Evolutionary conservation across 192 early-diverging fungal species (phyloP).

Genomic region (Spinellus fusiger): DNA sequence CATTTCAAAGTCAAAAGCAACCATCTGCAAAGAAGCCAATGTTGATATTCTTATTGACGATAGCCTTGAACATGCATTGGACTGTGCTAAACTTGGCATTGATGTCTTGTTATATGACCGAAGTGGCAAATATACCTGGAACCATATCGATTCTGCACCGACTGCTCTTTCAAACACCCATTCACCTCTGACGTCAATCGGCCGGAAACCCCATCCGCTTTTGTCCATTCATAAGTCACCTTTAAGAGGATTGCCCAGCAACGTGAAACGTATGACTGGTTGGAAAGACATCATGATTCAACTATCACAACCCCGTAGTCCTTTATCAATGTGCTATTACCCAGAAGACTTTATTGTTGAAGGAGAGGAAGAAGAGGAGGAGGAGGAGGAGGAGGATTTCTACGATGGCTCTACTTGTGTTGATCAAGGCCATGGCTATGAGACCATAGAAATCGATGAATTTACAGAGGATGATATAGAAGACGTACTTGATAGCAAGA

Average conservation of each 20-base stretch:
- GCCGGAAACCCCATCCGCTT: constrained; percentile 25
- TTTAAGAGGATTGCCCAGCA: constrained; percentile 8
- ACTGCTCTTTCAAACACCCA: neutral
- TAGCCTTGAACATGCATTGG: constrained; percentile 41
- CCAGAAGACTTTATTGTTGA: neutral
- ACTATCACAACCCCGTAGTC: constrained; percentile 41
- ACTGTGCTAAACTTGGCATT: constrained; percentile 46
- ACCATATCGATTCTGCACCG: constrained; percentile 14
- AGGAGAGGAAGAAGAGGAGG: neutral
- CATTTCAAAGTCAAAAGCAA: constrained; percentile 48
- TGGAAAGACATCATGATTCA: constrained; percentile 45
- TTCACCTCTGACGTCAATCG: neutral
- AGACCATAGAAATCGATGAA: neutral
- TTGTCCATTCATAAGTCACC: neutral
- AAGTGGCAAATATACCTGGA: constrained; percentile 43
- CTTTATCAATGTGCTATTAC: constrained; percentile 19
- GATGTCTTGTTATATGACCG: constrained; percentile 52
- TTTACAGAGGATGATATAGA: neutral
- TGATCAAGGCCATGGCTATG: neutral
- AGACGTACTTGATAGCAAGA: neutral
- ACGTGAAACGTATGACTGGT: constrained; percentile 40
- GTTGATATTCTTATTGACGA: constrained; percentile 53
- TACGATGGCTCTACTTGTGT: neutral
- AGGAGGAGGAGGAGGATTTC: neutral
- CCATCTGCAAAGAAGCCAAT: constrained; percentile 47